Percentiles rank a stretch among this genome's conserved stretches.
phyloP scores from a whole-genome alignment of 2,329 filamentous ascomycete species.

The Neonectria punicea region DNA sequence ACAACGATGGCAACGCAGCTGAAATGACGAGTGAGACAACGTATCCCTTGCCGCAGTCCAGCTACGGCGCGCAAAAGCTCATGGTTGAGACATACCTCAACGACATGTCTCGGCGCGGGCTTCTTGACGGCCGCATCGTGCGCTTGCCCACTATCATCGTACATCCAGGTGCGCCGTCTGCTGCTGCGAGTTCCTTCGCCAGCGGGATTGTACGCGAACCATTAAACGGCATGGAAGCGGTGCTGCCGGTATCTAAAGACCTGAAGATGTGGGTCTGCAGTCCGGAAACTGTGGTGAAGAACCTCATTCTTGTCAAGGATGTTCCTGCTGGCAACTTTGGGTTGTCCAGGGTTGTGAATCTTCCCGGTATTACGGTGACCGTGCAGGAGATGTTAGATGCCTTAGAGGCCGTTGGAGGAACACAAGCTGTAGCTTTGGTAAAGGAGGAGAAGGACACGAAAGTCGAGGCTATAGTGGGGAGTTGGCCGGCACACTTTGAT shows the following conservation, averaged over 20 bases:
- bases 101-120: conserved; percentile 57
- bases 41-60: conserved; percentile 61
- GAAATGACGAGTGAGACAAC: conserved; percentile 19
- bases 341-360: conserved; percentile 56
- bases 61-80: conserved; percentile 70
- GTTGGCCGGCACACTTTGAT: conserved; percentile 63
- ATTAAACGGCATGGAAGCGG: conserved; percentile 54
- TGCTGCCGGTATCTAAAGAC: conserved; percentile 57
- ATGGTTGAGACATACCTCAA: conserved; percentile 61
- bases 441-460: conserved; percentile 58
- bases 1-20: not conserved
- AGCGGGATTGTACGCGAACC: conserved; percentile 70
- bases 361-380: conserved; percentile 62
- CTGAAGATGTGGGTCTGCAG: conserved; percentile 63
- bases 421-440: conserved; percentile 54
- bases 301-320: conserved; percentile 56
- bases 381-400: conserved; percentile 63
- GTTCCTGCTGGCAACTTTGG: conserved; percentile 52
- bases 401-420: conserved; percentile 58
- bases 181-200: conserved; percentile 68
- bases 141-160: conserved; percentile 71
- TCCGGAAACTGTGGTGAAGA: conserved; percentile 58
- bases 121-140: conserved; percentile 66
- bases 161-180: conserved; percentile 67
- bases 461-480: conserved; percentile 61